Base-by-base conservation (phyloP, 2,329 filamentous ascomycete genomes). In the Nemania sp. region DNA sequence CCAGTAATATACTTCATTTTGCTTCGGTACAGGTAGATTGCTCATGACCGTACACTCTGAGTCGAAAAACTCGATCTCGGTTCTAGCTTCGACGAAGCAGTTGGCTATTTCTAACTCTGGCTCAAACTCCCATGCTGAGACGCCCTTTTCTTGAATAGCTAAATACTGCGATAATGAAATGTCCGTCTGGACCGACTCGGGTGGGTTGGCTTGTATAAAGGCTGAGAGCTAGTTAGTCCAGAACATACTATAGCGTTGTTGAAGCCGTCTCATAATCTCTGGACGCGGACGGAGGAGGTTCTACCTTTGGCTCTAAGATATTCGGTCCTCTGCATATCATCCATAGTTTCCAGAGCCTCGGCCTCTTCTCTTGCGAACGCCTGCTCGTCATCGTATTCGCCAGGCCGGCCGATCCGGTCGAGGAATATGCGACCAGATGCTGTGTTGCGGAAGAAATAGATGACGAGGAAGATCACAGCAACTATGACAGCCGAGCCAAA, bases 1-100 rank as follows among this genome's bases (percentile, higher is more conserved):
- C 96, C 96, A 99, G 81, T 99, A 99, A 80, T 99, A 99, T 11
- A 98, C 95, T 77, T 99, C 96, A 77, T 99, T 99, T 78, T 99
- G 96, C 78, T 99, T 99, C 15, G 96, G 96, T 7, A 99, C 93
- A 0, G 96, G 96, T 47, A 99, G 82, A 76, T 99, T 99, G 84
- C 92, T 97, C 84, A 97, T 93, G 70, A 98, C 96, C 74, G 94
- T 97, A 83, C 95, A 98, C 79, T 97, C 96, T 1, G 94, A 96
- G 80, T 99, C 96, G 78, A 97, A 99, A 82, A 99, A 99, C 79
- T 99, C 96, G 71, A 99, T 97, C 80, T 99, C 96, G 11, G 96
- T 99, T 72, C 96, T 89, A 47, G 85, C 95, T 81, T 99, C 95
- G 71, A 99, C 96, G 78, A 99, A 99, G 81, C 96, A 99, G 81